These are phyloP conservation scores for Vanrija humicola DNA, from an alignment of 1,284 basidiomycete species.

Conservation along the genomic window DNA sequence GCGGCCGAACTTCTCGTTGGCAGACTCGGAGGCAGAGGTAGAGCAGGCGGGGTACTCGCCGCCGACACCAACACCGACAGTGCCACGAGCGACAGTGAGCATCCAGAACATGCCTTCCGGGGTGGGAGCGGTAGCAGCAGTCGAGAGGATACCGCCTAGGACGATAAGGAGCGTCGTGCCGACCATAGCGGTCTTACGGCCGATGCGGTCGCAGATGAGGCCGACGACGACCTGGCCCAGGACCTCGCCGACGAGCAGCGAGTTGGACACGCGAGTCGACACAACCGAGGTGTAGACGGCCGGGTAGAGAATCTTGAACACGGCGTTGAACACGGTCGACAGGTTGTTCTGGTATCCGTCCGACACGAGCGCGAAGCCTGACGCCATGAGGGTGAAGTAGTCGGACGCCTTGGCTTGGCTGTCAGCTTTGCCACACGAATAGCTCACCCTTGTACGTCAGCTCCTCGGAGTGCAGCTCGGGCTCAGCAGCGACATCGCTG, in stretches of 20 bases:
- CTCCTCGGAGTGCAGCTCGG: too few species aligned
- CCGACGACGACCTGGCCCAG: constrained; percentile 47
- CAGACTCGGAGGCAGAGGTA: constrained; percentile 64
- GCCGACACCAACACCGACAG: constrained; percentile 60
- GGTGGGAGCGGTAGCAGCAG: constrained; percentile 61
- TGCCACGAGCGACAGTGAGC: constrained; percentile 62
- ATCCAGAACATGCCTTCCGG: constrained; percentile 66
- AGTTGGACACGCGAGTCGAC: constrained; percentile 68
- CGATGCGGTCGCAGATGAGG: constrained; percentile 65
- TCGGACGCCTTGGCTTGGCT: constrained; percentile 9
- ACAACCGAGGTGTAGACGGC: constrained; percentile 57
- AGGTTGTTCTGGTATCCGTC: constrained; percentile 45
- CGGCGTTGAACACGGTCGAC: constrained; percentile 27
- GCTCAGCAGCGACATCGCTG: too few species aligned
- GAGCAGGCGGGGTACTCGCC: constrained; percentile 74
- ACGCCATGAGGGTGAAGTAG: constrained; percentile 28
- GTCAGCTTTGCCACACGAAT: background rate
- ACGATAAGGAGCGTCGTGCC: constrained; percentile 67
- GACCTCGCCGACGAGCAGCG: constrained; percentile 63
- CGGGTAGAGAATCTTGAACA: constrained; percentile 11
- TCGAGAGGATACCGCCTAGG: constrained; percentile 65
- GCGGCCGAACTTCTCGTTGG: constrained; percentile 64
- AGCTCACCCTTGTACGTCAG: too few species aligned
- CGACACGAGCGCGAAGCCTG: constrained; percentile 26
- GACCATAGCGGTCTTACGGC: constrained; percentile 67